Conservation (phyloP, 345 rosid species). For the Populus nigra region DNA sequence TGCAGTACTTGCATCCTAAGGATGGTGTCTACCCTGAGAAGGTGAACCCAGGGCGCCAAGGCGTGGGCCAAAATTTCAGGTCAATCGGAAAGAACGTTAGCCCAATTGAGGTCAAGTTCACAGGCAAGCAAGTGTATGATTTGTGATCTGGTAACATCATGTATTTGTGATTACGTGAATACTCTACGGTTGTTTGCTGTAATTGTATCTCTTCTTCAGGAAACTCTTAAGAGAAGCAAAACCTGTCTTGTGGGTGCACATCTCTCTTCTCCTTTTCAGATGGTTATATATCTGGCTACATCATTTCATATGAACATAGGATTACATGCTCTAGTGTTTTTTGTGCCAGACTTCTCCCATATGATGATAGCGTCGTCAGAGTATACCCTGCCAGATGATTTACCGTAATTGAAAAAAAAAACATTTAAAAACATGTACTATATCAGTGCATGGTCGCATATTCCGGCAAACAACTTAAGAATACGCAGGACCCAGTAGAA, state of each 20-base stretch:
- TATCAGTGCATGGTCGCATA: too few species aligned
- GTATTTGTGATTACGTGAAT: background rate
- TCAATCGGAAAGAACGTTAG: slow-evolving; percentile 83
- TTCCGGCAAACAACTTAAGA: too few species aligned
- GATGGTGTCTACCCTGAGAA: slow-evolving; percentile 97
- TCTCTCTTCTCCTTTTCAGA: background rate
- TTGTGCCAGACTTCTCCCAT: background rate
- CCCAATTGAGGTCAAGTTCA: slow-evolving; percentile 93
- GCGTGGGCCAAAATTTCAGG: slow-evolving; percentile 78
- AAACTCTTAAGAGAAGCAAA: background rate
- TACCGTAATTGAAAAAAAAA: too few species aligned
- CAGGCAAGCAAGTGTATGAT: slow-evolving; percentile 86
- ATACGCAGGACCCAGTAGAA: too few species aligned
- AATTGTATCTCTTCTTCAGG: background rate
- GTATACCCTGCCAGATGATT: too few species aligned
- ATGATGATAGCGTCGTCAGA: too few species aligned
- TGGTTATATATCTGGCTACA: background rate
- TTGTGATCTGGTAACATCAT: slow-evolving; percentile 29
- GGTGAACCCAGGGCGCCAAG: slow-evolving; percentile 81
- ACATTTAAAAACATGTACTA: too few species aligned
- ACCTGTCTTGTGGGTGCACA: background rate
- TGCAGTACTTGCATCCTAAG: slow-evolving; percentile 89
- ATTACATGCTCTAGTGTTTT: too few species aligned
- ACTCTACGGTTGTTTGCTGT: background rate
- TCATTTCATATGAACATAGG: background rate